These are phyloP conservation scores for Adiantum capillusveneris DNA, from an alignment of 75 land plant species.

Conservation along the genomic window DNA sequence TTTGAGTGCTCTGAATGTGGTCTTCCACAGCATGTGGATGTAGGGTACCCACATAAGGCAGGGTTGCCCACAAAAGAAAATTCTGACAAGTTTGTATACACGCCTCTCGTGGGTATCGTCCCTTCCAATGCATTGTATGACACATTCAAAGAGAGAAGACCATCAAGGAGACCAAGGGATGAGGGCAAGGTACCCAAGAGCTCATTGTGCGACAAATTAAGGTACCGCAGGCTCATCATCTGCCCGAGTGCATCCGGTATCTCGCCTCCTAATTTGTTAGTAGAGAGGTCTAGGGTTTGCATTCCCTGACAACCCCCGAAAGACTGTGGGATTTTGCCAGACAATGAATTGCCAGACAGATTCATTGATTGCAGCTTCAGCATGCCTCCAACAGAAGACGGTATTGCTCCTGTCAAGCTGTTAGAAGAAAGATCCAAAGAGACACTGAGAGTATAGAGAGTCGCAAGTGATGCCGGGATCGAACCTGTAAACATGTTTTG, in stretches of 20 bases:
- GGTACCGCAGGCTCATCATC: conserved; percentile 1
- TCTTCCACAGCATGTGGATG: too few relatives aligned
- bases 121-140: conserved; percentile 16
- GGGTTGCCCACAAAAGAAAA: too few relatives aligned
- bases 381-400: not conserved
- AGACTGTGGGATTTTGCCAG: conserved; percentile 41
- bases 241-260: conserved; percentile 24
- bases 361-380: conserved; percentile 33
- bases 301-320: conserved; percentile 26
- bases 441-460: too few relatives aligned
- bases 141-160: conserved; percentile 6
- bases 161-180: conserved; percentile 20
- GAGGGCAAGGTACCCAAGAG: conserved; percentile 25
- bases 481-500: too few relatives aligned
- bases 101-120: too few relatives aligned
- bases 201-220: conserved; percentile 15
- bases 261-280: conserved; percentile 36
- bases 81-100: too few relatives aligned
- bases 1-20: too few relatives aligned
- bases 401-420: not conserved
- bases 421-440: not conserved
- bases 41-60: too few relatives aligned
- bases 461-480: too few relatives aligned
- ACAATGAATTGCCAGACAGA: conserved; percentile 27
- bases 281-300: conserved; percentile 30